A percentile compares a stretch with the other conserved stretches of the same genome.
Conservation (phyloP, 306 rosid genomes). For the Calophaca sinica region DNA sequence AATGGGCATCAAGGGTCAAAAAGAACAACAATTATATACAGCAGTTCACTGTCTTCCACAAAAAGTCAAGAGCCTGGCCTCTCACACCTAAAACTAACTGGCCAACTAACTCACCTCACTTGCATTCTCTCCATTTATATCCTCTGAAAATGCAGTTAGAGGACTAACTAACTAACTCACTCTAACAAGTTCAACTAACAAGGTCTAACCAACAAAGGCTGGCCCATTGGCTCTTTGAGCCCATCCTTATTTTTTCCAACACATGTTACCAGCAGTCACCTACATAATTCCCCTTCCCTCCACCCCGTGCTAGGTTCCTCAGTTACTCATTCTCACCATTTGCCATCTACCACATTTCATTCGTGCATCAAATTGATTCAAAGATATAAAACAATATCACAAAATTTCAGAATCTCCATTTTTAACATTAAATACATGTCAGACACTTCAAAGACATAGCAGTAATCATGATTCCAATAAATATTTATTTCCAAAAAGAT, state of each 20-base stretch:
- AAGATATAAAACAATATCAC: not conserved
- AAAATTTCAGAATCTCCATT: not conserved
- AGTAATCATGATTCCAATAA: not conserved
- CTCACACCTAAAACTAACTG: not conserved
- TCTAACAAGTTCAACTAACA: conserved; percentile 3
- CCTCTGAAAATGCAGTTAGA: not conserved
- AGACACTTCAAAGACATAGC: not conserved
- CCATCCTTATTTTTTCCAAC: not conserved
- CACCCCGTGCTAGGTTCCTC: conserved; percentile 1
- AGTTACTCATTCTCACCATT: not conserved
- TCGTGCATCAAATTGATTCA: conserved; percentile 3
- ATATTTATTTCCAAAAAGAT: conserved; percentile 3
- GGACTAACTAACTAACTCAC: conserved; percentile 4
- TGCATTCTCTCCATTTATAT: not conserved
- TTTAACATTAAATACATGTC: not conserved
- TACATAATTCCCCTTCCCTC: not conserved
- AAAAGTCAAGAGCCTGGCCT: not conserved
- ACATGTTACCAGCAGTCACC: not conserved
- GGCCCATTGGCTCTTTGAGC: not conserved
- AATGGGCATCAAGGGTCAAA: not conserved
- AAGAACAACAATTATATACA: not conserved
- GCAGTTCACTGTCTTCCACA: conserved; percentile 1
- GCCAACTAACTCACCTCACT: conserved; percentile 5
- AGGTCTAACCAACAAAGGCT: not conserved
- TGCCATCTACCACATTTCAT: conserved; percentile 13